Evolutionary conservation across 2,329 filamentous ascomycete species (phyloP).

Genomic region (Plenodomus lindquistii): DNA sequence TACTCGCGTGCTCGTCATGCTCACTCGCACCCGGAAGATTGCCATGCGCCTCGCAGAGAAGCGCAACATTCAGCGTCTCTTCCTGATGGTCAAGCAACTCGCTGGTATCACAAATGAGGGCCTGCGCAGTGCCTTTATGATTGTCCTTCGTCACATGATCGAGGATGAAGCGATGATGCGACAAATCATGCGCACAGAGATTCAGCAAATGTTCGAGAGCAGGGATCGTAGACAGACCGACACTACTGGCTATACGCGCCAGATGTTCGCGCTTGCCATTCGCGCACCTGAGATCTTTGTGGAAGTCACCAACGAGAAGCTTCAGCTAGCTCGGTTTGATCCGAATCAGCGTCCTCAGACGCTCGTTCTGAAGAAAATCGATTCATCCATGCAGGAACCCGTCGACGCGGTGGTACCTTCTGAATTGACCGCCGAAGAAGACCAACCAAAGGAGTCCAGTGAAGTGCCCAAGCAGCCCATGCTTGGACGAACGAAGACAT

Average conservation of each 20-base stretch:
- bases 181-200: constrained; percentile 90
- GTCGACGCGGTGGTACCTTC: constrained; percentile 17
- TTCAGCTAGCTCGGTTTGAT: constrained; percentile 72
- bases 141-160: constrained; percentile 87
- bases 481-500: constrained; percentile 66
- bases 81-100: constrained; percentile 94
- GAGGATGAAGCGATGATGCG: constrained; percentile 91
- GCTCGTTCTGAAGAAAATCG: constrained; percentile 57
- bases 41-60: constrained; percentile 81
- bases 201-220: constrained; percentile 73
- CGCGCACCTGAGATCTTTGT: constrained; percentile 85
- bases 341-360: constrained; percentile 57
- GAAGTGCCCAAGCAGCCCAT: constrained; percentile 49
- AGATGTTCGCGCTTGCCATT: constrained; percentile 77
- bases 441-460: constrained; percentile 39
- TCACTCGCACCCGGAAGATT: constrained; percentile 77
- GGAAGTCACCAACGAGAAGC: constrained; percentile 80
- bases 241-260: constrained; percentile 71
- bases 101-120: constrained; percentile 76
- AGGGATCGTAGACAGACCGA: constrained; percentile 61
- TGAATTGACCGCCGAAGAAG: constrained; percentile 38
- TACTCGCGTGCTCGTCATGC: constrained; percentile 79
- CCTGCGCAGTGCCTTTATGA: constrained; percentile 76
- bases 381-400: constrained; percentile 28
- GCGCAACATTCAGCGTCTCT: constrained; percentile 84